These are phyloP conservation scores for Scytalidium lignicola DNA, from an alignment of 2,329 filamentous ascomycete genomes.

Conservation along the genomic window DNA sequence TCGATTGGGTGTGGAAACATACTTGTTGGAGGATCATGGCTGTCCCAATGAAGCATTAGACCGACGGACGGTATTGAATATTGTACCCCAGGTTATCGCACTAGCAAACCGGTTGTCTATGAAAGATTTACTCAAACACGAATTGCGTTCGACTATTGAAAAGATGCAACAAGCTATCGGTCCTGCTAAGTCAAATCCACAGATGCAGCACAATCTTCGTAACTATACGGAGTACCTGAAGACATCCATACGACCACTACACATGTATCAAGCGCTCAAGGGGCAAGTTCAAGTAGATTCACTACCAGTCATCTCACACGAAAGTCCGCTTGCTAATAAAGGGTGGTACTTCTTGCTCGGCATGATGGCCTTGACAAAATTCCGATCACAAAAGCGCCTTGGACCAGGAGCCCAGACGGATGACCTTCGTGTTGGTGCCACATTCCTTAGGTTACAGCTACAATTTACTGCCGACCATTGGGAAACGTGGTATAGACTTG, in stretches of 20 bases:
- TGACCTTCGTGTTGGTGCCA: conserved; percentile 30
- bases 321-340: conserved; percentile 69
- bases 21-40: conserved; percentile 70
- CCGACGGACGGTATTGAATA: conserved; percentile 69
- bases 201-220: conserved; percentile 82
- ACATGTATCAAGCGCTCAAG: conserved; percentile 73
- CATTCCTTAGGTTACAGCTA: conserved; percentile 32
- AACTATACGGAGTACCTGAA: conserved; percentile 79
- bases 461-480: conserved; percentile 31
- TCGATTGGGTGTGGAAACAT: conserved; percentile 64
- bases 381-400: conserved; percentile 38
- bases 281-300: conserved; percentile 73
- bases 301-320: conserved; percentile 60
- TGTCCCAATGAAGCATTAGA: conserved; percentile 76
- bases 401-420: conserved; percentile 30
- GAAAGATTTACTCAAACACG: conserved; percentile 87
- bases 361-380: conserved; percentile 82
- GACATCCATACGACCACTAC: conserved; percentile 74
- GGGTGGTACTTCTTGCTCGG: conserved; percentile 93
- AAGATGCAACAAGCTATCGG: conserved; percentile 87
- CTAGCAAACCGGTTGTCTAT: conserved; percentile 80
- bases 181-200: conserved; percentile 68
- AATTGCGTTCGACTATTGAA: conserved; percentile 85
- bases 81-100: conserved; percentile 78
- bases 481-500: conserved; percentile 37